Evolutionary conservation across 169 alveolate genomes (phyloP).

Genomic region (Plasmodium fragile): DNA sequence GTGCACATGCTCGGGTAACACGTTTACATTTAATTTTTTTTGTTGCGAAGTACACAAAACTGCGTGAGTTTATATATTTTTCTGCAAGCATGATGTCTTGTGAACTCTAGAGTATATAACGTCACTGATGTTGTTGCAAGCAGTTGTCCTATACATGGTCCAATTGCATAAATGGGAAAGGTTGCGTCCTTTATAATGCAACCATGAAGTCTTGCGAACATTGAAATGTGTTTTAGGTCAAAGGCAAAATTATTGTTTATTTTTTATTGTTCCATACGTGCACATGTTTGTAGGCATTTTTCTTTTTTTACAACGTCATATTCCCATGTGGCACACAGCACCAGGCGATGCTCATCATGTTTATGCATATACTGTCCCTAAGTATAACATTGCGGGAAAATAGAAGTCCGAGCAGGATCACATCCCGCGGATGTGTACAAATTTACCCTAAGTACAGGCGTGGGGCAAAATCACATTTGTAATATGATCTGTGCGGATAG

Average conservation of each 20-base stretch:
- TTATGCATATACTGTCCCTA: no score
- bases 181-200: background rate
- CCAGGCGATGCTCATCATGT: no score
- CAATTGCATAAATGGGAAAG: background rate
- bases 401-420: no score
- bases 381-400: no score
- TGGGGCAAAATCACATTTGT: no score
- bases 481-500: no score
- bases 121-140: background rate
- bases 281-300: background rate
- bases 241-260: background rate
- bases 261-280: background rate
- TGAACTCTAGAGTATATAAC: background rate
- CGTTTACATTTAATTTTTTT: background rate
- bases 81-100: background rate
- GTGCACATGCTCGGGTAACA: background rate
- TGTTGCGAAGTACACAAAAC: no score
- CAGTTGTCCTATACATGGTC: background rate
- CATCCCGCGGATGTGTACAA: no score
- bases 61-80: background rate
- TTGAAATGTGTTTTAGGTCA: background rate
- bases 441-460: no score
- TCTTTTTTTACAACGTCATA: no score
- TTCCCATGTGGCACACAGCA: no score
- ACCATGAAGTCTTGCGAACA: background rate